A percentile compares a stretch with the other conserved stretches of the same genome.
Evolutionary conservation across 2,329 filamentous ascomycete species (phyloP).

Genomic region (Leptographium lundbergii): DNA sequence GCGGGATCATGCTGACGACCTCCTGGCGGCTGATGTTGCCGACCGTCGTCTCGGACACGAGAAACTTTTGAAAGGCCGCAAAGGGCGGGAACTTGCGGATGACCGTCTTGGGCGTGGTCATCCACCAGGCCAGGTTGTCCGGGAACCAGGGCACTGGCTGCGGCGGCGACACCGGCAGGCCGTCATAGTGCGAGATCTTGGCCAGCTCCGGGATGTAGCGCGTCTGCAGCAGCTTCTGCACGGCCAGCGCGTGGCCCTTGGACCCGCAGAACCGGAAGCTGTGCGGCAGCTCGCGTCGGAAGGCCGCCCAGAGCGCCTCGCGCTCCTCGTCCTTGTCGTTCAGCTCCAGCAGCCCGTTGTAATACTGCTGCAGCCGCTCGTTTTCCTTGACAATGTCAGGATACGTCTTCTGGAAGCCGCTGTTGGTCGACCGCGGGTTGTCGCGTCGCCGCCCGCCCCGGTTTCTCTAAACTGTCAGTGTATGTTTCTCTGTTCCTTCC

Average conservation of each 20-base stretch:
- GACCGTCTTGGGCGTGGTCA: slow-evolving; percentile 96
- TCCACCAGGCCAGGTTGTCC: slow-evolving; percentile 88
- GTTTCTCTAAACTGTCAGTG: slow-evolving; percentile 13
- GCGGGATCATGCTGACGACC: slow-evolving; percentile 97
- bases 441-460: slow-evolving; percentile 22
- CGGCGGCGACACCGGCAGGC: slow-evolving; percentile 68
- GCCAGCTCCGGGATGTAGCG: slow-evolving; percentile 86
- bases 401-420: slow-evolving; percentile 22
- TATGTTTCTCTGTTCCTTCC: no score
- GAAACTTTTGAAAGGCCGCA: slow-evolving; percentile 89
- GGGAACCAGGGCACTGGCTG: slow-evolving; percentile 83
- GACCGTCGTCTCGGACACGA: slow-evolving; percentile 92
- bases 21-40: slow-evolving; percentile 97
- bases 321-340: slow-evolving; percentile 56
- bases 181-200: slow-evolving; percentile 72
- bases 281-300: slow-evolving; percentile 81
- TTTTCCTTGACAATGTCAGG: slow-evolving; percentile 64
- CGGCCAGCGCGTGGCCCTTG: slow-evolving; percentile 85
- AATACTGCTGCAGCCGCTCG: slow-evolving; percentile 74
- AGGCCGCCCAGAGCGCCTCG: slow-evolving; percentile 68
- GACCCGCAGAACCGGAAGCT: slow-evolving; percentile 97
- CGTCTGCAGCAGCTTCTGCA: slow-evolving; percentile 76
- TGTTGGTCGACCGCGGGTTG: background rate
- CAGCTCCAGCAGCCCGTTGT: slow-evolving; percentile 65
- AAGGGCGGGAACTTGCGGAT: slow-evolving; percentile 90